Percentiles rank a stretch among this genome's conserved stretches.
phyloP scores from a whole-genome alignment of 2,329 filamentous ascomycete genomes.

The Neonectria coccinea region DNA sequence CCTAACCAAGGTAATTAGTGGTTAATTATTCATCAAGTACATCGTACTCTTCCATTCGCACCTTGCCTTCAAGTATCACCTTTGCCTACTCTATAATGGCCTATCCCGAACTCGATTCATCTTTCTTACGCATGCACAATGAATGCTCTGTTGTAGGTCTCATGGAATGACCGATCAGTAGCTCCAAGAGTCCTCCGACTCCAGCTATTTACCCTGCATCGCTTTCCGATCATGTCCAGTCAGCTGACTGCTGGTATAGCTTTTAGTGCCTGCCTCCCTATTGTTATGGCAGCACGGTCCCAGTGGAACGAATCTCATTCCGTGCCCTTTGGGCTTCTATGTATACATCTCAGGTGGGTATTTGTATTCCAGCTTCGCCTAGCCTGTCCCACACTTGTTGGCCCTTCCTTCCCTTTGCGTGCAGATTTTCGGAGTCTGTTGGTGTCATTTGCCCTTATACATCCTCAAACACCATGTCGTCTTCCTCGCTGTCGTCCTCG shows the following conservation, averaged over 20 bases:
- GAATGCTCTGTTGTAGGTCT: too few relatives aligned
- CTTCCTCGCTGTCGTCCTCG: slow-evolving; percentile 58
- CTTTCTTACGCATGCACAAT: too few relatives aligned
- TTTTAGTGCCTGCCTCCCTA: not conserved
- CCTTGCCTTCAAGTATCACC: too few relatives aligned
- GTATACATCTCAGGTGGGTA: slow-evolving; percentile 17
- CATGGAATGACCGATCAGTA: too few relatives aligned
- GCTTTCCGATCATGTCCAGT: too few relatives aligned
- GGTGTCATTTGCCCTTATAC: slow-evolving; percentile 50
- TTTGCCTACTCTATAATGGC: too few relatives aligned
- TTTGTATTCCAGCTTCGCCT: slow-evolving; percentile 7
- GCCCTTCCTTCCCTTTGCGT: not conserved
- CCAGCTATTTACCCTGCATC: not conserved
- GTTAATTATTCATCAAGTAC: too few relatives aligned
- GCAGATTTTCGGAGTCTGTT: not conserved
- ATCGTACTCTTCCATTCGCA: too few relatives aligned
- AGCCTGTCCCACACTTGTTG: not conserved
- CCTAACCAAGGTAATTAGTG: too few relatives aligned
- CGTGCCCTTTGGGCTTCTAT: not conserved
- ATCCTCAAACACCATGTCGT: slow-evolving; percentile 70
- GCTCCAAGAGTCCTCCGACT: not conserved
- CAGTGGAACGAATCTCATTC: not conserved
- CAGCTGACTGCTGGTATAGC: not conserved
- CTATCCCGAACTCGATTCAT: too few relatives aligned
- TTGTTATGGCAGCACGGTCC: not conserved